phyloP scores from a whole-genome alignment of 805 yeast species.

The Saturnispora serradocipensis region DNA sequence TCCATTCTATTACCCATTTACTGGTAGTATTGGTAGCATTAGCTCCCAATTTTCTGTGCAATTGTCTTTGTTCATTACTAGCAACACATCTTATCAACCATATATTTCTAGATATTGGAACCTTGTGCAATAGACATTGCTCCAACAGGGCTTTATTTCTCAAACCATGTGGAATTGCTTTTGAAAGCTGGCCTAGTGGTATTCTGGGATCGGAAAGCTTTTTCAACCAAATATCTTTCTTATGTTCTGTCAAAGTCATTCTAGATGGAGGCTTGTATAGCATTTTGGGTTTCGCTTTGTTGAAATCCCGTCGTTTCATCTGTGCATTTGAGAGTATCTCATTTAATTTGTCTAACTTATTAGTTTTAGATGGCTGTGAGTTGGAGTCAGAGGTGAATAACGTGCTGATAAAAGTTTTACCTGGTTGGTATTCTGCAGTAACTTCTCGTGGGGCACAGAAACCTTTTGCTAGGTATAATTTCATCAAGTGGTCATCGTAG shows the following conservation, averaged over 20 bases:
- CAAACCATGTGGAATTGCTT: constrained; percentile 86
- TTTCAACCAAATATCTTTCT: constrained; percentile 75
- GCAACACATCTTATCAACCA: constrained; percentile 90
- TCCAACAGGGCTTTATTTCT: constrained; percentile 66
- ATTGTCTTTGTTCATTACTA: constrained; percentile 59
- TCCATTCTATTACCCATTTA: constrained; percentile 82
- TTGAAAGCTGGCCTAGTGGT: constrained; percentile 58
- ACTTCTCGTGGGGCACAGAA: constrained; percentile 55
- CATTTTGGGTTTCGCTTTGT: constrained; percentile 38
- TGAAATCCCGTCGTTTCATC: constrained; percentile 36
- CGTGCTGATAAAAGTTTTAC: constrained; percentile 45
- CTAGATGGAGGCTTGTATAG: constrained; percentile 77
- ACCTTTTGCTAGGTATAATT: constrained; percentile 59
- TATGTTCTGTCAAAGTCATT: constrained; percentile 82
- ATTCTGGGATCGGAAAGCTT: constrained; percentile 63
- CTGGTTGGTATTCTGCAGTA: constrained; percentile 60
- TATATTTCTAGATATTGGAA: constrained; percentile 74
- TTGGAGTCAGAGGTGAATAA: constrained; percentile 12
- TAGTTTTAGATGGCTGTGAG: constrained; percentile 2
- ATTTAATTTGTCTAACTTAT: constrained; percentile 31
- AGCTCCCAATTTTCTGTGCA: constrained; percentile 36
- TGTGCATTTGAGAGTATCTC: constrained; percentile 43
- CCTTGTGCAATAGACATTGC: constrained; percentile 52
- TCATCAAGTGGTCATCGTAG: constrained; percentile 45
- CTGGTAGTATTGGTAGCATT: constrained; percentile 32